Conservation (phyloP, 257 asterid genomes). For the Solanum etuberosum region DNA sequence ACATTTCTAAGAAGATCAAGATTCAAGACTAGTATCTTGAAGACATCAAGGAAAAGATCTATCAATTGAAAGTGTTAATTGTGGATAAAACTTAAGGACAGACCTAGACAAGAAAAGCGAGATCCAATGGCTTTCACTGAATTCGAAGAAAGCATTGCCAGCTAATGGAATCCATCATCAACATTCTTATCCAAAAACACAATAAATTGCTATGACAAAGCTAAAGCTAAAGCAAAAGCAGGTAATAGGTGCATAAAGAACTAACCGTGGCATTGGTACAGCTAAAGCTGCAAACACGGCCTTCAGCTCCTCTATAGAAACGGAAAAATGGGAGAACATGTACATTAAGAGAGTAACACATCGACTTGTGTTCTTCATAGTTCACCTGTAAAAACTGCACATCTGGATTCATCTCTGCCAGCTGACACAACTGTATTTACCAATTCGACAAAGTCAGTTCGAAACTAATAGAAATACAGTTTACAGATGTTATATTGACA, state of each 20-base stretch:
- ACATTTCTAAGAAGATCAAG: neutral
- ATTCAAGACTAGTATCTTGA: neutral
- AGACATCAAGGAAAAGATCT: neutral
- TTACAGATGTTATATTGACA: neutral
- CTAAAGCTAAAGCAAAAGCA: neutral
- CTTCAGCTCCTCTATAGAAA: conserved; percentile 32
- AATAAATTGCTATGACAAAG: neutral
- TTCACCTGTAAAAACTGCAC: conserved; percentile 30
- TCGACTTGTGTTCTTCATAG: conserved; percentile 30
- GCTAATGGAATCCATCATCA: neutral
- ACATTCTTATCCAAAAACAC: neutral
- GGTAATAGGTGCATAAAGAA: neutral
- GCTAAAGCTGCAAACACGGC: conserved; percentile 40
- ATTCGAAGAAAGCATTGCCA: neutral
- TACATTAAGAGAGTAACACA: conserved; percentile 29
- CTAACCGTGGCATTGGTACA: conserved; percentile 38
- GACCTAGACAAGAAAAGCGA: neutral
- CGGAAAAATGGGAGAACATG: conserved; percentile 42
- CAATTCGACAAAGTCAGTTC: conserved; percentile 12
- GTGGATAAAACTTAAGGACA: neutral
- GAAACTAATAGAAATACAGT: neutral
- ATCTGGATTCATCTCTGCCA: conserved; percentile 35
- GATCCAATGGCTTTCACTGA: neutral
- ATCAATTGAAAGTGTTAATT: neutral
- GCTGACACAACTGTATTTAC: conserved; percentile 27